Evolutionary conservation across 2,329 filamentous ascomycete genomes (phyloP), one percentile per base, ranked within the genome.

Genomic region (Pseudocercospora pini-densiflorae): DNA sequence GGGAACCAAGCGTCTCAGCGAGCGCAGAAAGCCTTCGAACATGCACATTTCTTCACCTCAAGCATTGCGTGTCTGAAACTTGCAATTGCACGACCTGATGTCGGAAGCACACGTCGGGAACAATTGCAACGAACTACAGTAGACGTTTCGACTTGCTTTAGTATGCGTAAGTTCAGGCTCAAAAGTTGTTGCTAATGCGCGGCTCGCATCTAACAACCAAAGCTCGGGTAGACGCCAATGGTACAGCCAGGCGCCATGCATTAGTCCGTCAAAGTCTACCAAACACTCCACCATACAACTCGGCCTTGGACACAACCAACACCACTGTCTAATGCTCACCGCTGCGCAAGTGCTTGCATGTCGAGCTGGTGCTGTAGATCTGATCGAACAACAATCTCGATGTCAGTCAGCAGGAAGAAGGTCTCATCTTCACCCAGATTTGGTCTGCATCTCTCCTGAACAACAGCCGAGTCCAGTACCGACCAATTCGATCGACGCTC

Each of bases 211-310:
- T 54, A 24, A 16, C 19, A 24, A 54, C 49, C 21, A 29, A 24
- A 24, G 3, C 23, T 54, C 49, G 49, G 49, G 24, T 54, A 16
- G 6, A 24, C n/a, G n/a, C 49, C 49, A 54, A 54, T 54, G 49
- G 49, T 54, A 24, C 49, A 24, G 49, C 49, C 49, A 54, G 19
- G 49, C 49, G 49, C 49, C 24, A 54, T 54, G 49, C 49, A 54
- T 54, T 54, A 54, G 49, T 12, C 49, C 23, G 49, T 24, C 21
- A 8, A 54, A 54, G 23, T 24, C 19, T 16, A 54, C 19, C 19
- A 27, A 53, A 53, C 19, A 33, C 10, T 33, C 31, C 31, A 36
- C 33, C 33, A 36, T 36, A 36, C 33, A 36, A 16, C 33, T 36
- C 33, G 5, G 5, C 33, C 33, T 36, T 16, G 33, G 5, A 36